These are phyloP conservation scores for Euphorbia lathyris DNA, from an alignment of 345 rosid genomes.

Conservation along the genomic window DNA sequence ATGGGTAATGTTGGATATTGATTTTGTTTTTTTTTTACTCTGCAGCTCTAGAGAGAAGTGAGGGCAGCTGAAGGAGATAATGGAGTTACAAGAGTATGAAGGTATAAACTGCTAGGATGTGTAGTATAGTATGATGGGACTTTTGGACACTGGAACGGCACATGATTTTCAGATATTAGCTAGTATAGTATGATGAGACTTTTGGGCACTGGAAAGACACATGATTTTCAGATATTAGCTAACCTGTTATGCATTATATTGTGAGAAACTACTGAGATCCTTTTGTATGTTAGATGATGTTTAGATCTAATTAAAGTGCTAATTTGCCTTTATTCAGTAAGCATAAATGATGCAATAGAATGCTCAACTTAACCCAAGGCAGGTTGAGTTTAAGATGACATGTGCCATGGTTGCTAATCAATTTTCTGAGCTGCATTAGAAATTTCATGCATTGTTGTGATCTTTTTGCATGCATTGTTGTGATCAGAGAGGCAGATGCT, in stretches of 20 bases:
- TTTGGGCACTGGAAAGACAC: neutral
- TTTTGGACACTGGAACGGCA: neutral
- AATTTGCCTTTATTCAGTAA: neutral
- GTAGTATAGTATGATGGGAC: neutral
- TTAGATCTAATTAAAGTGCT: neutral
- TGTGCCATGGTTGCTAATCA: too few species aligned
- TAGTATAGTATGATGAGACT: neutral
- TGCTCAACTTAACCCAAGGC: neutral
- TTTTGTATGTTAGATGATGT: neutral
- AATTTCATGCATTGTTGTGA: too few species aligned
- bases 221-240: neutral
- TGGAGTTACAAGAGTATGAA: neutral
- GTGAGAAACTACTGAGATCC: neutral
- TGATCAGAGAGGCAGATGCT: too few species aligned
- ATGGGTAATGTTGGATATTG: neutral
- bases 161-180: neutral
- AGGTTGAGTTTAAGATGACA: neutral
- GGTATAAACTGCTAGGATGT: neutral
- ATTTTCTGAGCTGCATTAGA: too few species aligned
- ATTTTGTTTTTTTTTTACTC: neutral
- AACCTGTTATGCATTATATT: neutral
- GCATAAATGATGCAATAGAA: neutral
- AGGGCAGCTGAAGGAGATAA: conserved; percentile 15
- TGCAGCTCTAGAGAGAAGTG: conserved; percentile 26
- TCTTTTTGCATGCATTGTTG: too few species aligned